These are phyloP conservation scores for Penicillium sp. DNA, from an alignment of 2,329 filamentous ascomycete genomes.

Conservation along the genomic window DNA sequence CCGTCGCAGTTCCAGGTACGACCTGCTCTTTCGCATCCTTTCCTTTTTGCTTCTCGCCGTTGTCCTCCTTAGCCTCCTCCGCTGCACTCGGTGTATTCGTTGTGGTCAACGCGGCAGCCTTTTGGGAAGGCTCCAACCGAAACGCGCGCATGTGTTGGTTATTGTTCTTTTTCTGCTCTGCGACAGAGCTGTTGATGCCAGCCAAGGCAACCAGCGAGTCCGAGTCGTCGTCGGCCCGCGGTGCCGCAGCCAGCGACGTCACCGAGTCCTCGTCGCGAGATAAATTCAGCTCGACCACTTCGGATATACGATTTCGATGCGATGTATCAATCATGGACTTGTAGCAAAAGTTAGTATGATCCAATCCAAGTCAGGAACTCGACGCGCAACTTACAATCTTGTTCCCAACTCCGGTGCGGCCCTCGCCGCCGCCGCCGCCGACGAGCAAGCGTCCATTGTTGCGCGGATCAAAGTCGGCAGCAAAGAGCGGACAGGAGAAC, in stretches of 20 bases:
- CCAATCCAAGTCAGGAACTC: background rate
- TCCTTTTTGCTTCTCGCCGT: slow-evolving; percentile 12
- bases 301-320: slow-evolving; percentile 56
- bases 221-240: slow-evolving; percentile 46
- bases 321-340: slow-evolving; percentile 69
- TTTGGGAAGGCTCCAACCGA: slow-evolving; percentile 51
- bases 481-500: slow-evolving; percentile 77
- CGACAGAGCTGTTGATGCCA: slow-evolving; percentile 75
- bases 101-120: slow-evolving; percentile 14
- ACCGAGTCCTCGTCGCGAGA: slow-evolving; percentile 84
- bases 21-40: slow-evolving; percentile 20
- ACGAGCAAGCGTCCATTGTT: slow-evolving; percentile 71
- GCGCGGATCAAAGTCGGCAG: slow-evolving; percentile 79
- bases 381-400: slow-evolving; percentile 60
- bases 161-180: slow-evolving; percentile 64
- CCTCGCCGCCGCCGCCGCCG: slow-evolving; percentile 79
- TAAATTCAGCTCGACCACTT: slow-evolving; percentile 67
- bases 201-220: slow-evolving; percentile 56
- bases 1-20: slow-evolving; percentile 34
- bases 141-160: slow-evolving; percentile 83
- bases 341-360: slow-evolving; percentile 2
- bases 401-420: slow-evolving; percentile 75
- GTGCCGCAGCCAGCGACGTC: slow-evolving; percentile 68
- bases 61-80: slow-evolving; percentile 14
- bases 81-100: slow-evolving; percentile 1